Evolutionary conservation across 306 rosid species (phyloP), one percentile per base, ranked within the genome.

Genomic region (Trifolium repens): DNA sequence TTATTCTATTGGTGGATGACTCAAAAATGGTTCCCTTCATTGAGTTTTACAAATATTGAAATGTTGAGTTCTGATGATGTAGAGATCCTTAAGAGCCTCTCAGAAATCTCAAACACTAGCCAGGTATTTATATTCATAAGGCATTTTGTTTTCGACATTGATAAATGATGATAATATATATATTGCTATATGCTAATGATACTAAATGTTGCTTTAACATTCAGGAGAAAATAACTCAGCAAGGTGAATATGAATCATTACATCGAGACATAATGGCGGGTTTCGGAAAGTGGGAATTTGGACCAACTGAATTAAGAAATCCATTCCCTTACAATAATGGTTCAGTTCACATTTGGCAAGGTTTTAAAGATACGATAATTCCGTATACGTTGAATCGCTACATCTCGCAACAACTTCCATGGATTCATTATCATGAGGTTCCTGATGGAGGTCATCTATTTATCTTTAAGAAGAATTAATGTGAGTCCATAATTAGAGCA

Each of bases 361-460:
- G 91, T 1, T 72, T 59, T 14, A 76, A 79, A 54, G 98, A 93
- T 69, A 84, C 57, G 74, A 72, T 91, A 42, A 77, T 88, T 81
- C 89, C 96, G 10, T 57, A 75, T 17, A 75, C 54, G 7, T 0
- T 89, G 24, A 85, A 85, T 54, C 84, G 91, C 30, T 88, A 85
- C 76, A 75, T 93, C 54, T 78, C 88, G 12, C 60, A 86, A 64
- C 86, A 88, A 73, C 86, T 88, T 37, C 87, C 87, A 0, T 91
- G 98, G 98, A 86, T 93, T 85, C 87, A 4, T n/a, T 91, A 91
- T 78, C 98, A 93, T 1, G 96, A 91, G 80, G 55, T 93, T 83
- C 64, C 90, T 55, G 80, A 81, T 65, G 84, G 13, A 10, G 98
- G 98, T 10, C 98, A 93, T 79, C 15, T 82, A 0, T 66, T 89